Conservation (phyloP, 2,329 filamentous ascomycete genomes). For the Paracamarosporium sp. region DNA sequence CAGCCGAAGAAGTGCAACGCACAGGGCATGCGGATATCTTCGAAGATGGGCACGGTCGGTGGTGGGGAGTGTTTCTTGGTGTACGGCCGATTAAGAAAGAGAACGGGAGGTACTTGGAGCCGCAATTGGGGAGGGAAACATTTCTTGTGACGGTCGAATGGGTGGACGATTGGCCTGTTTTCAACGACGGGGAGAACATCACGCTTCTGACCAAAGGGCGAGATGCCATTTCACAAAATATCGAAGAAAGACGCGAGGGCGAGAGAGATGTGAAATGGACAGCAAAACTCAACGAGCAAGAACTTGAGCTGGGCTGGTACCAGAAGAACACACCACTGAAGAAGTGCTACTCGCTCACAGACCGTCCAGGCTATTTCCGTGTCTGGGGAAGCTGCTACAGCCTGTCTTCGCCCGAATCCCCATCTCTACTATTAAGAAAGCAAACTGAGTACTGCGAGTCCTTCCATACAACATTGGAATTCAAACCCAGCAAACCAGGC, state of each 20-base stretch:
- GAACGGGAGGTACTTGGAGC: conserved; percentile 10
- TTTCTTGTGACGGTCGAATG: conserved; percentile 60
- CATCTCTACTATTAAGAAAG: conserved; percentile 62
- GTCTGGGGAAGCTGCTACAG: conserved; percentile 61
- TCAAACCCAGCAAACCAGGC: conserved; percentile 50
- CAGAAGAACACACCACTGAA: conserved; percentile 57
- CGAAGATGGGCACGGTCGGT: conserved; percentile 26
- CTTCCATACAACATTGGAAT: conserved; percentile 55
- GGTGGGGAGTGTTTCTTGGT: conserved; percentile 47
- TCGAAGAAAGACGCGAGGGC: conserved; percentile 7
- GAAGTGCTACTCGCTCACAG: conserved; percentile 55
- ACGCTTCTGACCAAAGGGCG: conserved; percentile 42
- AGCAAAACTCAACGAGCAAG: conserved; percentile 39
- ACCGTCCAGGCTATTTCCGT: conserved; percentile 53
- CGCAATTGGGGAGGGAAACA: conserved; percentile 54
- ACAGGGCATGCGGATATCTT: conserved; percentile 36
- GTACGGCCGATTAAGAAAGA: conserved; percentile 22
- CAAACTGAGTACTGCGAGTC: conserved; percentile 54
- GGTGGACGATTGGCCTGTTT: conserved; percentile 60
- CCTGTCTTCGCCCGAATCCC: conserved; percentile 58
- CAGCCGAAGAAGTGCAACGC: conserved; percentile 39
- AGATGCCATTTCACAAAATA: conserved; percentile 2
- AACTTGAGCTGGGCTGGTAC: conserved; percentile 49
- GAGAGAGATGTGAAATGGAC: conserved; percentile 24
- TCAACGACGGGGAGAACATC: conserved; percentile 57